A percentile compares a stretch with the other conserved stretches of the same genome.
phyloP scores from a whole-genome alignment of 306 rosid species.

The Glycine soja region DNA sequence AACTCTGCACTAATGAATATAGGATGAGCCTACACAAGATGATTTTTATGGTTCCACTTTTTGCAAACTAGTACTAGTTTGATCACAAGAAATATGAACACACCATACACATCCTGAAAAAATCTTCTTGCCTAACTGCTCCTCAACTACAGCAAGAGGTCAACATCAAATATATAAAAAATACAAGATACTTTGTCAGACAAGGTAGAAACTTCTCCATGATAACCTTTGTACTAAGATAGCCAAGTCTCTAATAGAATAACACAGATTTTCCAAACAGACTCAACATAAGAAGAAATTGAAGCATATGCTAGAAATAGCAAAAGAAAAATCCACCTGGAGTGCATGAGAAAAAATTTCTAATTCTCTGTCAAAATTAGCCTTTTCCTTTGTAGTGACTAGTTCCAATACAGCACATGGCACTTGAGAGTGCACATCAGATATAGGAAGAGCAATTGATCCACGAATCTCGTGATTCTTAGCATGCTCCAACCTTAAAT shows the following conservation, averaged over 20 bases:
- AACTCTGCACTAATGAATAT: not conserved
- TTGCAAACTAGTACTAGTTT: constrained; percentile 20
- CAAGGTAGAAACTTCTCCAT: constrained; percentile 32
- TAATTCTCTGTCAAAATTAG: constrained; percentile 78
- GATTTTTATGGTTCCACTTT: not conserved
- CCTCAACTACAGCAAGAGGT: constrained; percentile 1
- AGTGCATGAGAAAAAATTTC: constrained; percentile 75
- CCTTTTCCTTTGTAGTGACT: constrained; percentile 77
- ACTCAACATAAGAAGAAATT: not conserved
- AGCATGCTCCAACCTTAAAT: constrained; percentile 79
- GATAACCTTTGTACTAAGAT: not conserved
- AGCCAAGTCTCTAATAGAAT: constrained; percentile 19
- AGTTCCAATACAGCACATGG: constrained; percentile 92
- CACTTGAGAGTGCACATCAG: constrained; percentile 51
- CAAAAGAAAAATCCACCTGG: constrained; percentile 63
- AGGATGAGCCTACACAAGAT: not conserved
- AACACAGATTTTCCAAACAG: constrained; percentile 23
- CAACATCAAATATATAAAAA: constrained; percentile 19
- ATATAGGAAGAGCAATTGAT: constrained; percentile 84
- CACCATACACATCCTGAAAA: not conserved
- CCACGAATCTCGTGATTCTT: constrained; percentile 77
- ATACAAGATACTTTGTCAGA: not conserved
- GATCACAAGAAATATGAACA: constrained; percentile 3
- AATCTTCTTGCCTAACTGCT: constrained; percentile 14
- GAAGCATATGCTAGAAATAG: not conserved